These are phyloP conservation scores for Lactarius hatsudake DNA, from an alignment of 768 basidiomycete genomes.

Conservation along the genomic window DNA sequence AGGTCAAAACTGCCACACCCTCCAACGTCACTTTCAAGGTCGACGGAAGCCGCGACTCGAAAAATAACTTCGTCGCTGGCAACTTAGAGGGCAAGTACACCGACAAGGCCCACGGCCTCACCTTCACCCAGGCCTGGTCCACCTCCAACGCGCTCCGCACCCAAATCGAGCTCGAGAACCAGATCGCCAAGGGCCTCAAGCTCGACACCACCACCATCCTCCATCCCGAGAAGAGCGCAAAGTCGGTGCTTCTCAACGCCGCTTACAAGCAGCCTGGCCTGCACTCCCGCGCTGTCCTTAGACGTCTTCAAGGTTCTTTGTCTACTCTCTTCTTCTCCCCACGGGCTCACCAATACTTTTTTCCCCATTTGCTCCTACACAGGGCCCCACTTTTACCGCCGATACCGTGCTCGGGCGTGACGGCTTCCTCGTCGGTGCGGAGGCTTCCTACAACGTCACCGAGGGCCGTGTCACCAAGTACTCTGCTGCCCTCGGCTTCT, in stretches of 20 bases:
- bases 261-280: slow-evolving; percentile 95
- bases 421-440: slow-evolving; percentile 95
- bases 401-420: slow-evolving; percentile 95
- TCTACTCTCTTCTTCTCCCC: background rate
- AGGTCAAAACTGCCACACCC: slow-evolving; percentile 87
- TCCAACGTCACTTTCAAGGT: slow-evolving; percentile 94
- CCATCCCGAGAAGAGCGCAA: slow-evolving; percentile 81
- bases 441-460: slow-evolving; percentile 95
- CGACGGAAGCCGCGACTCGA: slow-evolving; percentile 74
- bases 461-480: slow-evolving; percentile 91
- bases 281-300: slow-evolving; percentile 87
- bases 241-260: slow-evolving; percentile 78
- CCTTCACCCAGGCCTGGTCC: slow-evolving; percentile 94
- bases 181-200: slow-evolving; percentile 97
- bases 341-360: background rate
- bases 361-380: slow-evolving; percentile 7
- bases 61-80: slow-evolving; percentile 70
- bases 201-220: slow-evolving; percentile 83
- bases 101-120: slow-evolving; percentile 89
- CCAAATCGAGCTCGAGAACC: slow-evolving; percentile 93
- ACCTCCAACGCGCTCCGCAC: slow-evolving; percentile 90
- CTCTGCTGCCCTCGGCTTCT: slow-evolving; percentile 89
- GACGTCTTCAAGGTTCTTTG: slow-evolving; percentile 87
- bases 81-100: slow-evolving; percentile 96
- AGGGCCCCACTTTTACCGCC: slow-evolving; percentile 97